These are phyloP conservation scores for Quercus dentata DNA, from an alignment of 306 rosid genomes.

Conservation along the genomic window DNA sequence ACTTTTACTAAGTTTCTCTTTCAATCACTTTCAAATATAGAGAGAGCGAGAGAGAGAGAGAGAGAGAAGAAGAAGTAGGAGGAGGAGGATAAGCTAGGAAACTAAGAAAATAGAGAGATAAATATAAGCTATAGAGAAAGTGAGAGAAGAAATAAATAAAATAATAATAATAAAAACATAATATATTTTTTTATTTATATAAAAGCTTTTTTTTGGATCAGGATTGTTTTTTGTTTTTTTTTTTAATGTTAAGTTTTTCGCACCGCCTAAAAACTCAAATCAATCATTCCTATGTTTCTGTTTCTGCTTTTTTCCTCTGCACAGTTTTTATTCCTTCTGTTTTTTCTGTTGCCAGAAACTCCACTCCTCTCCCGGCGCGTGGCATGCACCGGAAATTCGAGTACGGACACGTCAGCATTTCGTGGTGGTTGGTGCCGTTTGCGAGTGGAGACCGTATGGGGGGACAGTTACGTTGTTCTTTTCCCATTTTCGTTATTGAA, in stretches of 20 bases:
- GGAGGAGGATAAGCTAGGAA: too few species aligned
- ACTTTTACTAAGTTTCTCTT: not conserved
- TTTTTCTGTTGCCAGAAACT: not conserved
- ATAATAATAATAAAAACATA: too few species aligned
- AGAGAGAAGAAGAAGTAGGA: not conserved
- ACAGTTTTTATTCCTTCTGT: not conserved
- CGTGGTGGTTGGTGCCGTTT: not conserved
- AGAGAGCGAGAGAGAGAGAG: constrained; percentile 20
- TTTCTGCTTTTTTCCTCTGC: not conserved
- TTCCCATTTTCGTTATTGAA: not conserved
- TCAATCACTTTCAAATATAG: constrained; percentile 15
- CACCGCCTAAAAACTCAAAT: not conserved
- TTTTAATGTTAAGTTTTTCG: constrained; percentile 2
- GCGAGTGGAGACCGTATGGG: not conserved
- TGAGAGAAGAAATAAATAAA: too few species aligned
- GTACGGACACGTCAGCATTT: not conserved
- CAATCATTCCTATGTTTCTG: constrained; percentile 18
- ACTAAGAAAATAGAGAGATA: too few species aligned
- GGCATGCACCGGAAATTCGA: not conserved
- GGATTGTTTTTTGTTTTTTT: constrained; percentile 19
- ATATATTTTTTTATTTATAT: too few species aligned
- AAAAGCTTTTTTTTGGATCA: constrained; percentile 44
- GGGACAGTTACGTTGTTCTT: too few species aligned
- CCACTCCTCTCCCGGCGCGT: not conserved
- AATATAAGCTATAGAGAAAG: too few species aligned